Evolutionary conservation across 2,329 filamentous ascomycete species (phyloP).

Genomic region (Aspergillus fischeri): DNA sequence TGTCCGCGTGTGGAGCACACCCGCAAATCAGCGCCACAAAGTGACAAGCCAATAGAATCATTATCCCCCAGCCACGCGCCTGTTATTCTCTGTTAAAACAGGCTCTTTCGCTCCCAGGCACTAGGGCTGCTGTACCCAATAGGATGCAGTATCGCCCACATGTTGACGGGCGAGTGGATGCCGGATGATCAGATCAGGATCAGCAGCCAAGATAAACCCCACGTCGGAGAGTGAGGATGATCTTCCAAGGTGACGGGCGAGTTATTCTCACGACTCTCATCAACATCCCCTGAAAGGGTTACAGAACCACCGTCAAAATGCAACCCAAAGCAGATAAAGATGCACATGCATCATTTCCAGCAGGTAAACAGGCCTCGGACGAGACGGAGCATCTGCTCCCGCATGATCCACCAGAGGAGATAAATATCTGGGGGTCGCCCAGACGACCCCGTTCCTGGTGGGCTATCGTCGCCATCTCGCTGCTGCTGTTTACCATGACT

Average conservation of each 20-base stretch:
- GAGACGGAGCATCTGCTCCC: neutral
- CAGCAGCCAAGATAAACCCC: neutral
- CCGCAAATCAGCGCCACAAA: neutral
- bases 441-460: neutral
- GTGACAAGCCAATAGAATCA: neutral
- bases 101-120: neutral
- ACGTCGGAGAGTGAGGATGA: neutral
- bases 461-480: neutral
- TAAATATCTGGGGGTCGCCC: neutral
- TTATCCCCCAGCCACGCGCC: too few relatives aligned
- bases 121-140: neutral
- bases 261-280: neutral
- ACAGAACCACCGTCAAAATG: neutral
- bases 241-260: neutral
- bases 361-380: neutral
- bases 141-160: neutral
- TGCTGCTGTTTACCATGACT: slow-evolving; percentile 6
- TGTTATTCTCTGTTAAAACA: too few relatives aligned
- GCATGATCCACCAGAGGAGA: neutral
- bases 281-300: neutral
- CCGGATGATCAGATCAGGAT: neutral
- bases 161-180: neutral
- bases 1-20: too few relatives aligned
- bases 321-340: neutral
- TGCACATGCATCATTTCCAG: neutral